Conservation (phyloP, 1,139 yeast species). For the Lodderomyces jiufengensis region DNA sequence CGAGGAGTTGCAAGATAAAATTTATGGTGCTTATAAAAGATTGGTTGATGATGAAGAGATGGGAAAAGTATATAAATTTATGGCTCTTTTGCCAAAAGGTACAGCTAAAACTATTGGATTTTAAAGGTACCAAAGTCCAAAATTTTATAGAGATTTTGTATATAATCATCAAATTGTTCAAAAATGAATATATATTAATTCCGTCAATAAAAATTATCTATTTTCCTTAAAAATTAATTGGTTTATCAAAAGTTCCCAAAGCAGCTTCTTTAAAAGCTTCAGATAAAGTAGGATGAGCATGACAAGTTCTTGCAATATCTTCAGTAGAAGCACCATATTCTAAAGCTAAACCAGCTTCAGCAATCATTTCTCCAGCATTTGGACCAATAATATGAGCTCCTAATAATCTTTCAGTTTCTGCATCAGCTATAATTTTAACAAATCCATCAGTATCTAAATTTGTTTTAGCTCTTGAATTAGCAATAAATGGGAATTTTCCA, state of each 20-base stretch:
- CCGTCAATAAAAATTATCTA: no score
- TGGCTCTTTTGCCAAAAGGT: constrained; percentile 56
- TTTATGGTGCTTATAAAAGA: constrained; percentile 59
- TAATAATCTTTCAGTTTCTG: constrained; percentile 92
- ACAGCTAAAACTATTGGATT: constrained; percentile 38
- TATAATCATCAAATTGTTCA: no score
- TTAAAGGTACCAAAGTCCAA: no score
- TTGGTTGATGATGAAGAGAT: constrained; percentile 63
- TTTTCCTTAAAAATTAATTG: constrained; percentile 75
- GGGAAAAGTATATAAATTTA: constrained; percentile 77
- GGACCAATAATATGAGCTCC: constrained; percentile 98
- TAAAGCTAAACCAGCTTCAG: constrained; percentile 95
- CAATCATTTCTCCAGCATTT: constrained; percentile 99
- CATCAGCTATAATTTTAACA: constrained; percentile 93
- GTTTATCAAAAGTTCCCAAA: constrained; percentile 84
- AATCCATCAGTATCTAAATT: constrained; percentile 96
- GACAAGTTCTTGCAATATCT: constrained; percentile 96
- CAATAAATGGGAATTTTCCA: constrained; percentile 98
- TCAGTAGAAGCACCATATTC: constrained; percentile 99
- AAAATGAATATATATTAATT: no score
- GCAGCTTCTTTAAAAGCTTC: constrained; percentile 99
- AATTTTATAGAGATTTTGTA: not conserved
- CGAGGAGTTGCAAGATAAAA: constrained; percentile 37
- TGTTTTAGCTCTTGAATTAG: constrained; percentile 99
- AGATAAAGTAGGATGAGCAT: constrained; percentile 96